phyloP scores from a whole-genome alignment of 768 basidiomycete genomes.

The Leccinum subgranulosum region DNA sequence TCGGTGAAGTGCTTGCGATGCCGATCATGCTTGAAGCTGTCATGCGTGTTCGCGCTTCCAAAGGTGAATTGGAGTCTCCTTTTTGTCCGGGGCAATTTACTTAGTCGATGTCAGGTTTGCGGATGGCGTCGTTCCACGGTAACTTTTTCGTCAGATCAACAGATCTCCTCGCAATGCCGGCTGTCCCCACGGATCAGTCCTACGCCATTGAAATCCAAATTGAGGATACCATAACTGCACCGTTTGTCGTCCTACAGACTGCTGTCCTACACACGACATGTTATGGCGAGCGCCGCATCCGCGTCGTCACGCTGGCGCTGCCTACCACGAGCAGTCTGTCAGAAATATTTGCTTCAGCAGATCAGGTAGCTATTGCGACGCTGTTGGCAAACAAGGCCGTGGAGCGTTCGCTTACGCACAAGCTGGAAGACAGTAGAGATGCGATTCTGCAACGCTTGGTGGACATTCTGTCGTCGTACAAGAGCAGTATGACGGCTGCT shows the following conservation, averaged over 20 bases:
- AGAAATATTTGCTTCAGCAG: constrained; percentile 86
- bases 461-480: constrained; percentile 84
- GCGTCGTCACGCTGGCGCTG: constrained; percentile 84
- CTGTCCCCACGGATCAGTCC: constrained; percentile 94
- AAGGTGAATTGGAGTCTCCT: constrained; percentile 49
- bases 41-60: constrained; percentile 96
- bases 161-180: constrained; percentile 92
- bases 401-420: constrained; percentile 79
- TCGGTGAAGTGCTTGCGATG: constrained; percentile 88
- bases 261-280: constrained; percentile 94
- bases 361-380: constrained; percentile 83
- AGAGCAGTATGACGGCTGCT: constrained; percentile 93
- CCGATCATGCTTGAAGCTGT: constrained; percentile 97
- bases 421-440: constrained; percentile 87
- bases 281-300: constrained; percentile 88
- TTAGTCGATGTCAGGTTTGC: constrained; percentile 53
- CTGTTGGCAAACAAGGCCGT: constrained; percentile 91
- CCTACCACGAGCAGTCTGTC: constrained; percentile 87
- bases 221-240: constrained; percentile 87
- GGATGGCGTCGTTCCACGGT: constrained; percentile 97
- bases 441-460: constrained; percentile 80
- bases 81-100: not conserved
- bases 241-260: constrained; percentile 93
- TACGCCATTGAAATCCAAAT: constrained; percentile 96
- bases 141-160: constrained; percentile 99